Evolutionary conservation across 345 rosid genomes (phyloP), one percentile per base, ranked within the genome.

Genomic region (Passiflora organensis): DNA sequence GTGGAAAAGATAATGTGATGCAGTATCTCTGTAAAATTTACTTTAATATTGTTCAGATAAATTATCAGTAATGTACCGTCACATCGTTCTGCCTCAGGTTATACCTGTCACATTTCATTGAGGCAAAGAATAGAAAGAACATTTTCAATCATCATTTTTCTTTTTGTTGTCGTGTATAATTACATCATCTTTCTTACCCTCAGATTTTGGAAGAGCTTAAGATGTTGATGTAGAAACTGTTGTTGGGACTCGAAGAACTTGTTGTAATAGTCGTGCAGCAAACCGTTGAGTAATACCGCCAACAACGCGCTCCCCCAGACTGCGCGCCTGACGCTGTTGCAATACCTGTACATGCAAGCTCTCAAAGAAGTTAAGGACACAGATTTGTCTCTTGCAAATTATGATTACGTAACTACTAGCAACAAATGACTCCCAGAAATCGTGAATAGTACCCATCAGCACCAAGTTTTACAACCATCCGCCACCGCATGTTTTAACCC

Each of bases 231-330:
- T 4, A 54, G 88, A 56, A 59, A 34, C 64, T 45, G 74, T 60
- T 21, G 80, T 32, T 24, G 84, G 77, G 32, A 58, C 64, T 60
- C 78, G 85, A 16, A 91, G 91, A 46, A 91, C 64, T 73, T 88
- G 99, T 56, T 88, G 99, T 68, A 91, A 78, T 60, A 91, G 71
- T 36, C 98, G 76, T 20, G 98, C 98, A 12, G 95, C 91, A 38
- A 91, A 78, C 32, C 98, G 98, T 49, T 78, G 96, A 58, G 82
- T 80, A 52, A 86, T 79, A 61, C 96, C 96, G 22, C 90, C 81
- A 34, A 80, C 74, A 48, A 91, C 84, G 23, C 87, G 87, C 34
- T 81, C 82, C 42, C 95, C 96, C 0, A 91, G 78, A 71, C 58
- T 74, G 17, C 82, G 83, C 41, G 71, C 96, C 72, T 88, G 96